phyloP scores from a whole-genome alignment of 2,329 filamentous ascomycete genomes.

The Nothomitra cinnamomea region DNA sequence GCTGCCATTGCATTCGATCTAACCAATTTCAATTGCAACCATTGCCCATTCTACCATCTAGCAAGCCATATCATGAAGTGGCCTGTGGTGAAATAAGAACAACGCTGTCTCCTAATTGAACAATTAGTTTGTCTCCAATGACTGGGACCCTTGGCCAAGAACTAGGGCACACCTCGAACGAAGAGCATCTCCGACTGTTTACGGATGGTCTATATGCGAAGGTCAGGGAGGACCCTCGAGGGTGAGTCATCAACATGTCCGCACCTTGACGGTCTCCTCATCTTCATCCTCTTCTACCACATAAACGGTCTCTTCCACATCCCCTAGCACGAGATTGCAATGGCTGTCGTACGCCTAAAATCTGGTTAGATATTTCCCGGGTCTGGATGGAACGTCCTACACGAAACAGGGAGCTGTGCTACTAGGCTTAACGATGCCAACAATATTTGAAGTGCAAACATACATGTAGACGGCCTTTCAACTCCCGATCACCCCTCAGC shows the following conservation, averaged over 20 bases:
- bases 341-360: conserved; percentile 89
- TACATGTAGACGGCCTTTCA: conserved; percentile 91
- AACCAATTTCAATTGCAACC: background rate
- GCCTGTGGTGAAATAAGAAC: conserved; percentile 12
- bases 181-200: conserved; percentile 99
- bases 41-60: too few relatives aligned
- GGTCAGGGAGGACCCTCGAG: background rate
- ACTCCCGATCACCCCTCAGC: conserved; percentile 82
- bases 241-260: conserved; percentile 11
- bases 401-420: background rate
- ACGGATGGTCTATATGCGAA: conserved; percentile 56
- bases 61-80: conserved; percentile 5
- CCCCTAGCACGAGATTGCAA: conserved; percentile 89
- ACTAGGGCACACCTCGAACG: conserved; percentile 58
- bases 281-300: conserved; percentile 76
- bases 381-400: background rate
- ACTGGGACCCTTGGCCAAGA: background rate
- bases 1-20: background rate
- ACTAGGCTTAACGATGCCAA: background rate
- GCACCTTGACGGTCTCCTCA: conserved; percentile 57
- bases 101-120: conserved; percentile 46
- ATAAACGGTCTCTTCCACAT: conserved; percentile 96
- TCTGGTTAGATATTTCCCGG: background rate
- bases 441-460: conserved; percentile 19
- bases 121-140: background rate